These are phyloP conservation scores for Pichia sp. DNA, from an alignment of 1,139 yeast genomes.

Conservation along the genomic window DNA sequence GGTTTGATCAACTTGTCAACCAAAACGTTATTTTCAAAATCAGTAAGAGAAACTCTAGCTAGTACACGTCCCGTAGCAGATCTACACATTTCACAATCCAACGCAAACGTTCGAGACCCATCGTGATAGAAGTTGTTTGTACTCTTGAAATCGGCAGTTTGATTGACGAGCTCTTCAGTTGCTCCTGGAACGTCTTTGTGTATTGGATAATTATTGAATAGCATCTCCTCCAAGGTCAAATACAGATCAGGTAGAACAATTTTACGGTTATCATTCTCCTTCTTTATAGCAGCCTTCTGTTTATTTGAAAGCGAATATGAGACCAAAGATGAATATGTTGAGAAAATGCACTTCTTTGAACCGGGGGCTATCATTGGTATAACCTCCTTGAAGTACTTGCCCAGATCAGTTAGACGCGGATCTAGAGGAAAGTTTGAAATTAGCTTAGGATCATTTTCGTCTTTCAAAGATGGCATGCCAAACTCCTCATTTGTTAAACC, in stretches of 20 bases:
- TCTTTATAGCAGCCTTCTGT: constrained; percentile 39
- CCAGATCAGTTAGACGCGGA: constrained; percentile 33
- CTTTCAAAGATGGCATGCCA: constrained; percentile 21
- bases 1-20: constrained; percentile 79
- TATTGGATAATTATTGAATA: constrained; percentile 42
- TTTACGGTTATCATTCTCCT: constrained; percentile 30
- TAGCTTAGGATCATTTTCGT: constrained; percentile 11
- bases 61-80: constrained; percentile 56
- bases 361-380: constrained; percentile 57
- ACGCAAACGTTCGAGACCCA: constrained; percentile 60
- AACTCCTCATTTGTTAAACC: constrained; percentile 51
- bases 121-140: constrained; percentile 46
- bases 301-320: constrained; percentile 47
- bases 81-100: constrained; percentile 92
- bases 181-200: constrained; percentile 34
- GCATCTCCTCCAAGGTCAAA: constrained; percentile 39
- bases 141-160: constrained; percentile 44
- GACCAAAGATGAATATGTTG: constrained; percentile 47
- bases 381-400: constrained; percentile 33
- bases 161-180: constrained; percentile 13
- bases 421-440: constrained; percentile 17
- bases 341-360: constrained; percentile 46
- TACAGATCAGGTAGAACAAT: constrained; percentile 50
- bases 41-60: constrained; percentile 70
- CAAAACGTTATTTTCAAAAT: constrained; percentile 52